Base-by-base conservation (phyloP, 306 rosid species). In the Elaeagnus macrophylla region DNA sequence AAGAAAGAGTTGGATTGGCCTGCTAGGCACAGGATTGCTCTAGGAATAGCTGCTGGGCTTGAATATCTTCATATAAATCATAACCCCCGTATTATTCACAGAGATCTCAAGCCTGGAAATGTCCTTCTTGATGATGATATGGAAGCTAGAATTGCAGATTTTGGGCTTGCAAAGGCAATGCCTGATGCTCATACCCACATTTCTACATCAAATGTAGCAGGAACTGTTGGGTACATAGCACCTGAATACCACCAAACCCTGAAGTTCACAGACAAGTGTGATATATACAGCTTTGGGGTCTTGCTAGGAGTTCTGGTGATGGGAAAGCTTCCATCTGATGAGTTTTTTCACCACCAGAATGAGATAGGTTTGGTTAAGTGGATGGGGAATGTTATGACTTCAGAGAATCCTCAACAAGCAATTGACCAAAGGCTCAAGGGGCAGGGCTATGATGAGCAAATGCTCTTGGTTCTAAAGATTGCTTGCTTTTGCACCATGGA, bases 101-200 rank as follows among this genome's bases (percentile, higher is more conserved):
- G 99, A 7, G 96, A 84, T 69, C 81, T 93, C 60, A 80, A 84
- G 78, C 89, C 96, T 0, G 96, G 74, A 15, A 93, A 87, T 17
- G 51, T 87, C 39, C 81, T 93, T 47, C 83, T 93, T 1, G 99
- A 93, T 6, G 99, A 84, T 51, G 78, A 87, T 35, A 80, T 87
- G 94, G 99, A 84, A 50, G 99, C 96, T 9, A 59, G 99, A 5
- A 87, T 93, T 13, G 87, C 99, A 2, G 95, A 93, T 79, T 93
- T 93, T n/a, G 96, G 99, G 37, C 85, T 84, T 2, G 99, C 99
- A 0, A 87, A 93, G 53, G 82, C 83, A 12, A 75, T 93, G 75
- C 95, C 96, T 0, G 95, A 93, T 18, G 79, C 77, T 12, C 43
- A 84, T 0, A 93, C 99, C 0, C 99, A 87, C 52, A 69, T 93